These are phyloP conservation scores for Achaetomium macrosporum DNA, from an alignment of 2,329 filamentous ascomycete species.

Conservation along the genomic window DNA sequence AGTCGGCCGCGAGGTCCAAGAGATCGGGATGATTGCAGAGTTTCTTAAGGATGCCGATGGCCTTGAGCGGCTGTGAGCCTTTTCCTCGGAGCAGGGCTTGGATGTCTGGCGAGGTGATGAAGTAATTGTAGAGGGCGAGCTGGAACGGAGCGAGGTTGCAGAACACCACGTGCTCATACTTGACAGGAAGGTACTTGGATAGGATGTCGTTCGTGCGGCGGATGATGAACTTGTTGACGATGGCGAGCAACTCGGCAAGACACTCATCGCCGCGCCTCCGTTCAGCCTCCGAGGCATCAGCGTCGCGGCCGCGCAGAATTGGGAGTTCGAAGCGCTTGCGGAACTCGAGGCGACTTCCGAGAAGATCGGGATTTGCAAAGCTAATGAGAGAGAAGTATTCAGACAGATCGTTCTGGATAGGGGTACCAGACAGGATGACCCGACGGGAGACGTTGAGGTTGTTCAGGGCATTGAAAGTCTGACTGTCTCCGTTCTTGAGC, in stretches of 20 bases:
- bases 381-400: slow-evolving; percentile 96
- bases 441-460: slow-evolving; percentile 82
- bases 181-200: slow-evolving; percentile 94
- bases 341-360: slow-evolving; percentile 86
- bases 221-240: slow-evolving; percentile 99
- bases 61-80: slow-evolving; percentile 91
- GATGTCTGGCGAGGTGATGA: slow-evolving; percentile 92
- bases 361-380: slow-evolving; percentile 89
- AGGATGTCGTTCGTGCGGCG: slow-evolving; percentile 95
- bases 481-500: slow-evolving; percentile 92
- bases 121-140: slow-evolving; percentile 89
- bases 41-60: slow-evolving; percentile 95
- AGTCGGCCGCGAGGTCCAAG: slow-evolving; percentile 71
- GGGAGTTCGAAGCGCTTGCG: slow-evolving; percentile 90
- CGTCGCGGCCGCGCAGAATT: slow-evolving; percentile 86
- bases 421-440: slow-evolving; percentile 93
- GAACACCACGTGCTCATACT: slow-evolving; percentile 99
- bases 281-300: slow-evolving; percentile 77
- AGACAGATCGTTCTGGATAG: slow-evolving; percentile 96
- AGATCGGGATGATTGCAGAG: slow-evolving; percentile 97
- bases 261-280: slow-evolving; percentile 78
- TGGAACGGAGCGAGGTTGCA: slow-evolving; percentile 94
- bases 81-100: slow-evolving; percentile 87
- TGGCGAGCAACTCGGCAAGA: slow-evolving; percentile 67
- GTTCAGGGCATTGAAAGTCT: slow-evolving; percentile 89